phyloP scores from a whole-genome alignment of 495 filamentous ascomycete species.

The Tirmania nivea region DNA sequence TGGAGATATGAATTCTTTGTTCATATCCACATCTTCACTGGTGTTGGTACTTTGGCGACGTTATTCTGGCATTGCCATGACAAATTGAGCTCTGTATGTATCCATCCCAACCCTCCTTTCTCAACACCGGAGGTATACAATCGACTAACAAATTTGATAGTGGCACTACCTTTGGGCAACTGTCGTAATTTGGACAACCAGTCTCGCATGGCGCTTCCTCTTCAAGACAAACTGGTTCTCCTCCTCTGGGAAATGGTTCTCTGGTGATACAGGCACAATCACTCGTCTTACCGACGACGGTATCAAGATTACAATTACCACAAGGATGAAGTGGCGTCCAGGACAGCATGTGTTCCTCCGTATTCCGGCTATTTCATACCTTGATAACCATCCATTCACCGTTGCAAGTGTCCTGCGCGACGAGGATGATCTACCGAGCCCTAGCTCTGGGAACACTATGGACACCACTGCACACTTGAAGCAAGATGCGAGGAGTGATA shows the following conservation, averaged over 20 bases:
- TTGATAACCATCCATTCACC: slow-evolving; percentile 91
- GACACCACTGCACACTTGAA: not conserved
- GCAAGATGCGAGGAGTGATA: not conserved
- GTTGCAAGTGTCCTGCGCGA: slow-evolving; percentile 73
- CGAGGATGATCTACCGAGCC: slow-evolving; percentile 42
- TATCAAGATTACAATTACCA: slow-evolving; percentile 81
- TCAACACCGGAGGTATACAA: not conserved
- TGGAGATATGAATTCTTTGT: slow-evolving; percentile 69
- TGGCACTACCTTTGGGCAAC: slow-evolving; percentile 82
- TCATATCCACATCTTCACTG: slow-evolving; percentile 55
- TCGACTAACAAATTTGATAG: not conserved
- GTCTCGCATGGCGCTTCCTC: slow-evolving; percentile 40
- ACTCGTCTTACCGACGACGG: slow-evolving; percentile 77
- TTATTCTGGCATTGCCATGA: slow-evolving; percentile 95
- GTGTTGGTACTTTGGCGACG: slow-evolving; percentile 58
- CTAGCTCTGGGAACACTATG: not conserved
- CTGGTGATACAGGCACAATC: slow-evolving; percentile 72
- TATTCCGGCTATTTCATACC: slow-evolving; percentile 71
- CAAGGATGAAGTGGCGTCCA: slow-evolving; percentile 77
- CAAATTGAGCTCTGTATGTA: slow-evolving; percentile 29
- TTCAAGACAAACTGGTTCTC: slow-evolving; percentile 60
- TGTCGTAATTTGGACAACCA: slow-evolving; percentile 51
- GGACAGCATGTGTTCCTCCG: slow-evolving; percentile 89
- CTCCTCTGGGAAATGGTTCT: slow-evolving; percentile 29
- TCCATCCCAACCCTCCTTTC: slow-evolving; percentile 25